Evolutionary conservation across 2,329 filamentous ascomycete genomes (phyloP).

Genomic region (Verticillium zaregamsianum): DNA sequence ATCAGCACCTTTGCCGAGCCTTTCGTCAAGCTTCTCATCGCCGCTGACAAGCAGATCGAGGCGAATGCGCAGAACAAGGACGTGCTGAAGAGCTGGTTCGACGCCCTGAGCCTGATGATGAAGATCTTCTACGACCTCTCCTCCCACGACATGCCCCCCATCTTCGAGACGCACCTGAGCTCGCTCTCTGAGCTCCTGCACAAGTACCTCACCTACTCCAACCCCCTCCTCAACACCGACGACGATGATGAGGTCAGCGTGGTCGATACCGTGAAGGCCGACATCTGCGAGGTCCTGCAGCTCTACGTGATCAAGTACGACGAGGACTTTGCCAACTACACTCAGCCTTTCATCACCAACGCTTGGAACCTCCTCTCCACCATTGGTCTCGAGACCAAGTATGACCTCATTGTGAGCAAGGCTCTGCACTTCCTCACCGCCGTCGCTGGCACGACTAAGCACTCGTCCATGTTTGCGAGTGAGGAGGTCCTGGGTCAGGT

Average conservation of each 20-base stretch:
- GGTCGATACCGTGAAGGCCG: slow-evolving; percentile 83
- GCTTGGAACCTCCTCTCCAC: slow-evolving; percentile 90
- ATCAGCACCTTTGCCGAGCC: slow-evolving; percentile 77
- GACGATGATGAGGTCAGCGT: slow-evolving; percentile 87
- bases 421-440: slow-evolving; percentile 92
- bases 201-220: slow-evolving; percentile 90
- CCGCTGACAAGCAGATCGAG: slow-evolving; percentile 67
- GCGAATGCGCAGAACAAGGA: slow-evolving; percentile 72
- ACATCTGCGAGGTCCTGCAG: slow-evolving; percentile 86
- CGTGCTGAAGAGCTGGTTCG: slow-evolving; percentile 72
- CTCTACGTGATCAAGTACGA: slow-evolving; percentile 94
- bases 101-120: slow-evolving; percentile 80
- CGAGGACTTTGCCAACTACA: slow-evolving; percentile 80
- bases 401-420: slow-evolving; percentile 90
- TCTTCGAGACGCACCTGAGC: slow-evolving; percentile 84
- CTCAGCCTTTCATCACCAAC: slow-evolving; percentile 80
- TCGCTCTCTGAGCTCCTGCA: slow-evolving; percentile 76
- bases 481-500: slow-evolving; percentile 77
- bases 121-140: slow-evolving; percentile 96
- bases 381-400: slow-evolving; percentile 83
- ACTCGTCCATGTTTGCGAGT: slow-evolving; percentile 82
- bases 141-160: slow-evolving; percentile 91
- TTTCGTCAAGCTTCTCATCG: slow-evolving; percentile 75
- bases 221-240: slow-evolving; percentile 74
- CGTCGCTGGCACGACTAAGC: slow-evolving; percentile 71